Evolutionary conservation across 2,329 filamentous ascomycete genomes (phyloP), one percentile per base, ranked within the genome.

Genomic region (Alternaria sp.): DNA sequence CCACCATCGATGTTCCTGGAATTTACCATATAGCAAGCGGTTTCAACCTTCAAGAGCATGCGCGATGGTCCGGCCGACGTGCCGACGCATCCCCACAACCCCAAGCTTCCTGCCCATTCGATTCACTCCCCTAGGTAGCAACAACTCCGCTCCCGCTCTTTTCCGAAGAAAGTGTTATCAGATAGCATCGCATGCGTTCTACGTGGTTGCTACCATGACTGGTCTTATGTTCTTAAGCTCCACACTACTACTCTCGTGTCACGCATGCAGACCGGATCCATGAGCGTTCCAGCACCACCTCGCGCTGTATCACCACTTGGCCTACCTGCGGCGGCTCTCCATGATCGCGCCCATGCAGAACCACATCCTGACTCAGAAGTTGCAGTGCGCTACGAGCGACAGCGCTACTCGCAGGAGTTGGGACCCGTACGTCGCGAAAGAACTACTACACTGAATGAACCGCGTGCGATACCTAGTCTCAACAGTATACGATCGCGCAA

Each of bases 311-410:
- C 54, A 41, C 65, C 25, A 49, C 58, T 65, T 48, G 30, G 62
- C 32, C 62, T 63, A 16, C 59, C 66, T 22, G 36, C 59, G 12
- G 61, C 67, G 22, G 59, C 59, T 22, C 59, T 72, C 4, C 60
- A 66, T 38, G 6, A 38, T 11, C 44, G 49, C 41, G 44, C 60
- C 32, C 51, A 45, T 20, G 54, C 58, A 6, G 41, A 59, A 40
- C 43, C 60, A 5, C 68, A 72, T 25, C 60, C 62, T 28, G 70
- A 72, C 40, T 70, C 67, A 5, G 67, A 68, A 52, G 63, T 66
- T 45, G 63, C 64, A 28, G 62, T 70, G 14, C 68, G 51, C 10
- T 56, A 56, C 50, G 70, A 72, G 40, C 56, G 58, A 16, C 63
- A 63, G 18, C 68, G 68, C 20, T 57, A 65, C 14, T 54, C 70